phyloP scores from a whole-genome alignment of 176 grass and related monocot species.

The Dactylis glomerata region DNA sequence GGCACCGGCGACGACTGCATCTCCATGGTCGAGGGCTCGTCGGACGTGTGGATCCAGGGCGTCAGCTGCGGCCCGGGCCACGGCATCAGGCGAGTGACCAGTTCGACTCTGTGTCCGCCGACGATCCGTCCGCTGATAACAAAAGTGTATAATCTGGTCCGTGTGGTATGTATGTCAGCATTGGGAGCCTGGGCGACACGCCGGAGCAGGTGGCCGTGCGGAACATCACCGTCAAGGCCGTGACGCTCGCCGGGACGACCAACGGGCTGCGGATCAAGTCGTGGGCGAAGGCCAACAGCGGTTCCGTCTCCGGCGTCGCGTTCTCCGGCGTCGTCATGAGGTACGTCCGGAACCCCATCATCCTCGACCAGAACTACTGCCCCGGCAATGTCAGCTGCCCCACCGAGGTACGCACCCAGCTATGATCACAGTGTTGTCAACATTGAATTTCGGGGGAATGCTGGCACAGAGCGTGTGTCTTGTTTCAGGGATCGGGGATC shows the following conservation, averaged over 20 bases:
- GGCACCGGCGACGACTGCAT: conserved; percentile 62
- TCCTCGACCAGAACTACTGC: conserved; percentile 34
- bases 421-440: not conserved
- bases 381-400: conserved; percentile 1
- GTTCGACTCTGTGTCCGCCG: not conserved
- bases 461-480: not conserved
- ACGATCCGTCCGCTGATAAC: not conserved
- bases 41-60: conserved; percentile 36
- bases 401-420: not conserved
- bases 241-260: conserved; percentile 29
- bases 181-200: conserved; percentile 42
- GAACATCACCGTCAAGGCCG: conserved; percentile 43
- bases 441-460: not conserved
- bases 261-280: conserved; percentile 63
- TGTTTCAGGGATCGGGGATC: conserved; percentile 43
- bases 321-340: conserved; percentile 42
- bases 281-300: conserved; percentile 41
- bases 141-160: not conserved
- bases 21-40: conserved; percentile 48
- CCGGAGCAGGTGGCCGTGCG: conserved; percentile 33
- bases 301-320: conserved; percentile 28
- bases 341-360: conserved; percentile 46
- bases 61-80: conserved; percentile 51
- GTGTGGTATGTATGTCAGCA: conserved; percentile 16
- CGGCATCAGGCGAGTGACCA: conserved; percentile 42